phyloP scores from a whole-genome alignment of 1,139 yeast species.

The Debaryomyces robertsiae region DNA sequence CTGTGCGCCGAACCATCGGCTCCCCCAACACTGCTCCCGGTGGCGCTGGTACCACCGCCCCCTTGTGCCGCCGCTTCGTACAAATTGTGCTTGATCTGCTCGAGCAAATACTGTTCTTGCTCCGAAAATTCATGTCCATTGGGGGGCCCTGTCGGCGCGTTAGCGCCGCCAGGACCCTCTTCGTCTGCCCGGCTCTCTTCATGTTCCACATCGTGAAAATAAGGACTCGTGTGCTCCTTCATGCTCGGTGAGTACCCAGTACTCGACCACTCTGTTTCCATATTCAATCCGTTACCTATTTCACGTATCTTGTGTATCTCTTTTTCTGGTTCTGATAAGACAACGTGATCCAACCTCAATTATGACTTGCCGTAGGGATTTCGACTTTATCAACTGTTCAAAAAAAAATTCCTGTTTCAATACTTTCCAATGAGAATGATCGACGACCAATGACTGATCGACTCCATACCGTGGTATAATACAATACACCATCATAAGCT shows the following conservation, averaged over 20 bases:
- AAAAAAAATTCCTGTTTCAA: too few species aligned
- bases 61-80: slow-evolving; percentile 20
- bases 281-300: neutral
- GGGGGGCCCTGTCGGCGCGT: neutral
- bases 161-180: neutral
- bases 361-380: neutral
- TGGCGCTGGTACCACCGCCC: slow-evolving; percentile 1
- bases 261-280: slow-evolving; percentile 13
- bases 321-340: slow-evolving; percentile 1
- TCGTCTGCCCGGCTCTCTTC: slow-evolving; percentile 1
- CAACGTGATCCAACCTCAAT: neutral
- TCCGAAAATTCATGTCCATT: slow-evolving; percentile 19
- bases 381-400: too few species aligned
- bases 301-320: too few species aligned
- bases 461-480: too few species aligned
- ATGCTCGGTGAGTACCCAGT: slow-evolving; percentile 8
- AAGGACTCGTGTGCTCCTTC: slow-evolving; percentile 9
- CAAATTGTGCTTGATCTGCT: slow-evolving; percentile 29
- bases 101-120: slow-evolving; percentile 28
- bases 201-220: slow-evolving; percentile 11
- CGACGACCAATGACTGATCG: too few species aligned
- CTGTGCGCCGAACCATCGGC: slow-evolving; percentile 4
- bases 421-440: too few species aligned
- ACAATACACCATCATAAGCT: too few species aligned
- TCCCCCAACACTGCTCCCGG: neutral